These are phyloP conservation scores for Aristolochia californica DNA, from an alignment of 164 flowering plant genomes.

Conservation along the genomic window DNA sequence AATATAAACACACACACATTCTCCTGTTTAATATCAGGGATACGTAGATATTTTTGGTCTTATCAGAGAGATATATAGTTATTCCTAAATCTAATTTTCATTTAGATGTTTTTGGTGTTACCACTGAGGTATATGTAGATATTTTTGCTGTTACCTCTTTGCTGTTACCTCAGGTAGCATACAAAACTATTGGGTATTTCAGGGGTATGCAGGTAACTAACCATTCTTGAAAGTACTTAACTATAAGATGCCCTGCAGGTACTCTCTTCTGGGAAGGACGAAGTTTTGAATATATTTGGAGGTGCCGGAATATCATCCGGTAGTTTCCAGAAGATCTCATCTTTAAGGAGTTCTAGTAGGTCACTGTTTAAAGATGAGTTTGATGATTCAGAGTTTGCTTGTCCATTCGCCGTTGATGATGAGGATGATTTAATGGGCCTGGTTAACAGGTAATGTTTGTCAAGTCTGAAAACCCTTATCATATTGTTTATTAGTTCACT, in stretches of 20 bases:
- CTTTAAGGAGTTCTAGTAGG: slow-evolving; percentile 70
- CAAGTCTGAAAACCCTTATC: background rate
- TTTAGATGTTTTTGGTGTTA: too few relatives aligned
- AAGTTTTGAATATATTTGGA: slow-evolving; percentile 32
- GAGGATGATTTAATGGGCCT: slow-evolving; percentile 48
- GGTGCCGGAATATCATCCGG: slow-evolving; percentile 31
- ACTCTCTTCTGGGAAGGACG: slow-evolving; percentile 42
- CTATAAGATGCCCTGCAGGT: slow-evolving; percentile 20
- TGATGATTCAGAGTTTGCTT: slow-evolving; percentile 60
- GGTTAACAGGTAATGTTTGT: slow-evolving; percentile 45
- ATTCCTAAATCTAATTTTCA: too few relatives aligned
- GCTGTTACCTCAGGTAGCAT: too few relatives aligned
- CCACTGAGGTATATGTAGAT: too few relatives aligned
- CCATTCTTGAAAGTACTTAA: background rate
- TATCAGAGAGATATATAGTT: too few relatives aligned
- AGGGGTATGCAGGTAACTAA: background rate
- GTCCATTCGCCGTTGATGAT: slow-evolving; percentile 70
- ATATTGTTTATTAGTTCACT: too few relatives aligned
- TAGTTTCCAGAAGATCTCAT: slow-evolving; percentile 41
- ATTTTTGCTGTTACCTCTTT: too few relatives aligned
- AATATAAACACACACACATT: too few relatives aligned
- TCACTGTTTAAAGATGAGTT: slow-evolving; percentile 57
- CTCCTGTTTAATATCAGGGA: too few relatives aligned
- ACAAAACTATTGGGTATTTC: too few relatives aligned
- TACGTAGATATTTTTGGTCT: too few relatives aligned